phyloP scores from a whole-genome alignment of 1,284 basidiomycete species.

The Ceratobasidium sp. region DNA sequence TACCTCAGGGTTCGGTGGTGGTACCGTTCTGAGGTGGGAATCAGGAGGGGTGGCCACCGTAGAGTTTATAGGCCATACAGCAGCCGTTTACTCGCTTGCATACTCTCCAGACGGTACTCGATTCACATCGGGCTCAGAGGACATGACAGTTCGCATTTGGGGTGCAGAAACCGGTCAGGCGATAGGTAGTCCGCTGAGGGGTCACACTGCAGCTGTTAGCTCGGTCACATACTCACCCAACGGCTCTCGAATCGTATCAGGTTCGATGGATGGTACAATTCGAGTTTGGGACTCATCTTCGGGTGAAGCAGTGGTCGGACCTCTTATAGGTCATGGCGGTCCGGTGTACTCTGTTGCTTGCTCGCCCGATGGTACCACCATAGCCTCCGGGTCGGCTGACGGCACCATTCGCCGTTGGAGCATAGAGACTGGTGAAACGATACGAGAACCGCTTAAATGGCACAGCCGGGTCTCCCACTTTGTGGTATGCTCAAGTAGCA shows the following conservation, averaged over 20 bases:
- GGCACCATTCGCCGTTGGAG: not conserved
- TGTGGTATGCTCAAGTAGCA: not conserved
- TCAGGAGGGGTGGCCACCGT: too few relatives aligned
- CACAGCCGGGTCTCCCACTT: not conserved
- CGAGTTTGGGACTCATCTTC: not conserved
- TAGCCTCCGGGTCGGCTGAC: not conserved
- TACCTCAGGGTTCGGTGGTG: too few relatives aligned
- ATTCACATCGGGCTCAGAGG: not conserved
- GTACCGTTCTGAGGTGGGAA: too few relatives aligned
- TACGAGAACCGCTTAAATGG: not conserved
- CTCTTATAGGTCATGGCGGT: not conserved
- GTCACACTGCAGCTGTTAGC: not conserved
- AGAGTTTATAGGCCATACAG: not conserved
- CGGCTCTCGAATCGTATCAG: not conserved
- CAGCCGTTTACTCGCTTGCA: not conserved
- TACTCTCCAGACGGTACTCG: not conserved
- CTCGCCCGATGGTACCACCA: not conserved
- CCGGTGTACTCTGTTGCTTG: not conserved
- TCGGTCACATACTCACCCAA: conserved; percentile 16
- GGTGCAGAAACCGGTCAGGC: not conserved
- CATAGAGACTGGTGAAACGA: not conserved
- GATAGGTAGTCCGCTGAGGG: not conserved
- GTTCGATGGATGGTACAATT: not conserved
- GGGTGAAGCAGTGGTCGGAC: not conserved
- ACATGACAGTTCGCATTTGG: not conserved